These are phyloP conservation scores for Candida corydali DNA, from an alignment of 805 yeast genomes.

Conservation along the genomic window DNA sequence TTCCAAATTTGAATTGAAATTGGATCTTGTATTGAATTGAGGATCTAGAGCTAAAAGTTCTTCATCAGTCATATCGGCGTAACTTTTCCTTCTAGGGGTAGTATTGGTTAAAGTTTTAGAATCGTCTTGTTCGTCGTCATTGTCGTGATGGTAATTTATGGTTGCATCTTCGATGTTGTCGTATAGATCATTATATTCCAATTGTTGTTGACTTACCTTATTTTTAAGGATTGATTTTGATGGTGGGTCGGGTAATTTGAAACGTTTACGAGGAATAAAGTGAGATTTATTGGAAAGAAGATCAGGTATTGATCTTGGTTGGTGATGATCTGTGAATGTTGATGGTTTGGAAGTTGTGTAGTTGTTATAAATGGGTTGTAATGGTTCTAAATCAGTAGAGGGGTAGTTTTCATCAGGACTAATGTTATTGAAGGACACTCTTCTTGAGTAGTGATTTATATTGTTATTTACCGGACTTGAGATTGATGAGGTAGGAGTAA, in stretches of 20 bases:
- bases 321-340: conserved; percentile 11
- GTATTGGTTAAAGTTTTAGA: conserved; percentile 4
- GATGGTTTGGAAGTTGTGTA: neutral
- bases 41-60: conserved; percentile 53
- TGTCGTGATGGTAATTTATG: conserved; percentile 19
- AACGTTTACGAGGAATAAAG: conserved; percentile 7
- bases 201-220: conserved; percentile 25
- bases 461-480: neutral
- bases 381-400: neutral
- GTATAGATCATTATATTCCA: conserved; percentile 11
- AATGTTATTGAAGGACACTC: conserved; percentile 45
- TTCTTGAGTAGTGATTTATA: conserved; percentile 18
- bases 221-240: conserved; percentile 38
- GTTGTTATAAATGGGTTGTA: neutral
- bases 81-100: conserved; percentile 37
- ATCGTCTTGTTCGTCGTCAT: too few species aligned
- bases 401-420: conserved; percentile 23
- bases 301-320: conserved; percentile 3
- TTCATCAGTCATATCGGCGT: conserved; percentile 49
- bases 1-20: conserved; percentile 36
- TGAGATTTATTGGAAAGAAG: conserved; percentile 1
- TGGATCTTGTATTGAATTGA: conserved; percentile 41
- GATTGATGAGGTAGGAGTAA: neutral
- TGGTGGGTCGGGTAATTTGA: conserved; percentile 26
- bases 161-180: conserved; percentile 11